Evolutionary conservation across 148 eudicot species (phyloP).

Genomic region (Fagopyrum tataricum): DNA sequence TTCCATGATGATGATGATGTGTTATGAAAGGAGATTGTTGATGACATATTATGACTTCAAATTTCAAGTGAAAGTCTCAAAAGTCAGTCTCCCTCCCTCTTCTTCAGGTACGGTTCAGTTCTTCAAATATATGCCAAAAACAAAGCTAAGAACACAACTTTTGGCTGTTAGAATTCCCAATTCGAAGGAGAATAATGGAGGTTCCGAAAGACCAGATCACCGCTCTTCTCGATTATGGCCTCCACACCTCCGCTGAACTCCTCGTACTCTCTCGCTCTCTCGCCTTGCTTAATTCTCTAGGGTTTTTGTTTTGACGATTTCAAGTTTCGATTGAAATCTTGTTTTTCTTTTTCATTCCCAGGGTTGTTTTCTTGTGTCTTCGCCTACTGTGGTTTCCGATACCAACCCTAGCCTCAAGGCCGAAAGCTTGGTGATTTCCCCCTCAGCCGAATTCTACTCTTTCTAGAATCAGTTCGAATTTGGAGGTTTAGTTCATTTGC

Average conservation of each 20-base stretch:
- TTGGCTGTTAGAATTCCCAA: not conserved
- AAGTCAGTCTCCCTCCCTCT: too few species aligned
- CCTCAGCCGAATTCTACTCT: not conserved
- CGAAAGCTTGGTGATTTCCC: conserved; percentile 56
- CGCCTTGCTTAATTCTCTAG: not conserved
- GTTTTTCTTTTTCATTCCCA: conserved; percentile 17
- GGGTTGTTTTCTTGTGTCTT: conserved; percentile 80
- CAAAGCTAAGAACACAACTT: too few species aligned
- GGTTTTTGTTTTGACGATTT: not conserved
- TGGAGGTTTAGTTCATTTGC: too few species aligned
- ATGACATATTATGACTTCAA: too few species aligned
- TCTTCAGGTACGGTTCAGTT: too few species aligned
- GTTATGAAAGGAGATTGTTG: too few species aligned
- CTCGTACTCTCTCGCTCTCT: conserved; percentile 38
- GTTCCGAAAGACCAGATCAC: conserved; percentile 73
- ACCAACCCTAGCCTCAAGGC: conserved; percentile 60
- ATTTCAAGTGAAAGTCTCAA: too few species aligned
- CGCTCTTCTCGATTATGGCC: conserved; percentile 72
- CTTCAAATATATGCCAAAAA: too few species aligned
- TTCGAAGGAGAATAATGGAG: conserved; percentile 37
- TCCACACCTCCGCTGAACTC: conserved; percentile 75
- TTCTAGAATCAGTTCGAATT: not conserved
- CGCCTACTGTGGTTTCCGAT: conserved; percentile 50
- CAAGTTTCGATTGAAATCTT: not conserved
- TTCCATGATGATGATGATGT: too few species aligned